A percentile compares a stretch with the other conserved stretches of the same genome.
Evolutionary conservation across 1,284 basidiomycete species (phyloP).

Genomic region (Heterobasidion irregulare): DNA sequence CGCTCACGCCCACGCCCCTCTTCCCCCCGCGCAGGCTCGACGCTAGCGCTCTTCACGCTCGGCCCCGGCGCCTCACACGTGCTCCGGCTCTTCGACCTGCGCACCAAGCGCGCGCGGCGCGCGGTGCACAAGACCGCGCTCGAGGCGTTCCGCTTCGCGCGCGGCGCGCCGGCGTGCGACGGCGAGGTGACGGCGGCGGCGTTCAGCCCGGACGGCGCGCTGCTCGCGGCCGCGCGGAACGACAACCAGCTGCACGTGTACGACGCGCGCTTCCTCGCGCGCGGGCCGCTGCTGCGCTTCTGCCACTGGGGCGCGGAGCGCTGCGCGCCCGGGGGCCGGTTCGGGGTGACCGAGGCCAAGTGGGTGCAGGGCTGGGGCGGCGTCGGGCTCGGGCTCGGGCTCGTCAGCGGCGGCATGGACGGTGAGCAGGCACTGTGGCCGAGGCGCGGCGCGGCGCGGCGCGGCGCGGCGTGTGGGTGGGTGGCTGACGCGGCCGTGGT

Average conservation of each 20-base stretch:
- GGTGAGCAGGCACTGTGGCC: conserved; percentile 30
- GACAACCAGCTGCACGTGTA: conserved; percentile 58
- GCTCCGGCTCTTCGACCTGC: conserved; percentile 49
- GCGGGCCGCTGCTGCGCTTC: conserved; percentile 37
- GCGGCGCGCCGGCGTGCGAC: conserved; percentile 10
- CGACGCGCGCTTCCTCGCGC: conserved; percentile 44
- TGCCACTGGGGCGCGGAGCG: conserved; percentile 32
- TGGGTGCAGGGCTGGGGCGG: conserved; percentile 43
- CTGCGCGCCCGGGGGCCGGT: conserved; percentile 23
- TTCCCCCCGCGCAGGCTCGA: conserved; percentile 3
- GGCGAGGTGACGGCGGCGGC: conserved; percentile 39
- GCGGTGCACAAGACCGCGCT: conserved; percentile 19
- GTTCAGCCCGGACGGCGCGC: conserved; percentile 54
- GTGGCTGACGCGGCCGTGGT: not conserved
- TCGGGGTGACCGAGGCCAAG: conserved; percentile 44
- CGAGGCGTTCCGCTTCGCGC: conserved; percentile 21
- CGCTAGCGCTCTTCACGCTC: conserved; percentile 31
- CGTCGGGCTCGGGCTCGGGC: conserved; percentile 31
- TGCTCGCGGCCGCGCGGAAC: conserved; percentile 49
- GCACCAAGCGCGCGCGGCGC: conserved; percentile 16
- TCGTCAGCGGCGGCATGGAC: conserved; percentile 58
- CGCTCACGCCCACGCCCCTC: not conserved
- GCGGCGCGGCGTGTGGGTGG: no score
- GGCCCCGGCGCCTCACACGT: conserved; percentile 23
- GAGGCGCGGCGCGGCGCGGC: not conserved